These are phyloP conservation scores for Sugiyamaella pinicola DNA, from an alignment of 1,139 yeast genomes.

Conservation along the genomic window DNA sequence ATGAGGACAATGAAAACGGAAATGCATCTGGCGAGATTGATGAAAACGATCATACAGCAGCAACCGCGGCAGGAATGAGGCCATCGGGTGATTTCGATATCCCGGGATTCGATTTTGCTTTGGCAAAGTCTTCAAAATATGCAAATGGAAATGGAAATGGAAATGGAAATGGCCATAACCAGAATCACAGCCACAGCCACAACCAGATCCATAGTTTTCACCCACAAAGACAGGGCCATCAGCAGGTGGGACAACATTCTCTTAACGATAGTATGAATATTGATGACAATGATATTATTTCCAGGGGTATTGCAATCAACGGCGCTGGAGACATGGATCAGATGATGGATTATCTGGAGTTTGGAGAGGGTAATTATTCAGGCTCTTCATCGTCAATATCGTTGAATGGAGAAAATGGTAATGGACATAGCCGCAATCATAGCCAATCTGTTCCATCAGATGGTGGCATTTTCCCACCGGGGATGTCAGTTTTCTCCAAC, in stretches of 20 bases:
- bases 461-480: background rate
- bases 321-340: slow-evolving; percentile 17
- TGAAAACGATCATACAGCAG: background rate
- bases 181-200: no score
- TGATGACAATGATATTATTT: background rate
- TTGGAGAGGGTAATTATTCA: slow-evolving; percentile 19
- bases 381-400: slow-evolving; percentile 17
- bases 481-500: background rate
- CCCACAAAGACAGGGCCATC: no score
- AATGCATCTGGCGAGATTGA: background rate
- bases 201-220: no score
- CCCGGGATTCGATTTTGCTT: slow-evolving; percentile 10
- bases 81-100: slow-evolving; percentile 10
- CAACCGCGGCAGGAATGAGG: background rate
- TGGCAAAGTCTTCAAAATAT: background rate
- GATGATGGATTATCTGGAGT: slow-evolving; percentile 25
- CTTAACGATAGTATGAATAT: slow-evolving; percentile 6
- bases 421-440: background rate
- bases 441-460: background rate
- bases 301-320: background rate
- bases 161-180: background rate
- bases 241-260: background rate
- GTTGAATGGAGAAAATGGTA: slow-evolving; percentile 9
- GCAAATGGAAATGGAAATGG: background rate
- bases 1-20: slow-evolving; percentile 3